Evolutionary conservation across 1,139 yeast species (phyloP).

Genomic region (Yamadazyma songkhlaensis): DNA sequence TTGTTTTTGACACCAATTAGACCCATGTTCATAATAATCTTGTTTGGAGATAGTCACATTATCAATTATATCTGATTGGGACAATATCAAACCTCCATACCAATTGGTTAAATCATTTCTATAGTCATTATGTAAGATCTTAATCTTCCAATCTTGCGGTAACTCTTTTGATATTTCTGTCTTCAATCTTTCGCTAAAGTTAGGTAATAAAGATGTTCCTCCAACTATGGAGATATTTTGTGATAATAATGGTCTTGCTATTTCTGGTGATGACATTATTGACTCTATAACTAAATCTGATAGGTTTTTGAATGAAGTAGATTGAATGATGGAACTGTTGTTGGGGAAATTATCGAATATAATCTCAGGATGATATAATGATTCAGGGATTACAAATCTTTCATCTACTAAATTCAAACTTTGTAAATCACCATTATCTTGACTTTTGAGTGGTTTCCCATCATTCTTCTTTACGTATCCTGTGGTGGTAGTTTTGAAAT

Average conservation of each 20-base stretch:
- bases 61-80: constrained; percentile 48
- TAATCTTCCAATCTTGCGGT: constrained; percentile 59
- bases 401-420: constrained; percentile 73
- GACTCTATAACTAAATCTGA: constrained; percentile 76
- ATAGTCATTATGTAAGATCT: constrained; percentile 12
- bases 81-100: constrained; percentile 49
- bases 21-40: constrained; percentile 86
- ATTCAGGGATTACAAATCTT: constrained; percentile 83
- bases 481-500: constrained; percentile 72
- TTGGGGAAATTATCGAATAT: constrained; percentile 36
- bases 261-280: constrained; percentile 68
- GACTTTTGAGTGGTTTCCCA: constrained; percentile 10
- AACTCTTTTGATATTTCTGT: constrained; percentile 62
- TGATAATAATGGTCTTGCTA: constrained; percentile 70
- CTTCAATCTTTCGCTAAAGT: constrained; percentile 59
- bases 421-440: constrained; percentile 49
- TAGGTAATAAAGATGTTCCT: constrained; percentile 72
- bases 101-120: constrained; percentile 32
- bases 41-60: constrained; percentile 64
- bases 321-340: constrained; percentile 30
- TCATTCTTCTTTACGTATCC: constrained; percentile 47
- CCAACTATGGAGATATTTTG: constrained; percentile 82
- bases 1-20: constrained; percentile 73
- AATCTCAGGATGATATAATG: constrained; percentile 82
- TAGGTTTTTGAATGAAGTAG: constrained; percentile 65